A percentile compares a stretch with the other conserved stretches of the same genome.
phyloP scores from a whole-genome alignment of 2,329 filamentous ascomycete species.

The Fusarium begoniae region DNA sequence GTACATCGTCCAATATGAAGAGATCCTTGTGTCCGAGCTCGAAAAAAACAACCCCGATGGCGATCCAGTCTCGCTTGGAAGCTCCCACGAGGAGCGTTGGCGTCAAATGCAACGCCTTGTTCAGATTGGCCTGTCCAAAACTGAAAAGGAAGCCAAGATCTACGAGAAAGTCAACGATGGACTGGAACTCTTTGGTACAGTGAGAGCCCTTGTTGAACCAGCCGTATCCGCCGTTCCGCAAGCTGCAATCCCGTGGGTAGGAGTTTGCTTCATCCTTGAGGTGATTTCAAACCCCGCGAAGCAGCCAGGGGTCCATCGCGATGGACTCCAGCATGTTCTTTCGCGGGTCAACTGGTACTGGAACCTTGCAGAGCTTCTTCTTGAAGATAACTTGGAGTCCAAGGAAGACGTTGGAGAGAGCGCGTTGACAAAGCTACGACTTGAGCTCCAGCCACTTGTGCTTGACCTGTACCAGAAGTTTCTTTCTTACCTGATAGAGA shows the following conservation, averaged over 20 bases:
- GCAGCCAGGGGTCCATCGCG: too few relatives aligned
- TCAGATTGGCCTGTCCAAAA: not conserved
- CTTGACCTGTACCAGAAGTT: too few relatives aligned
- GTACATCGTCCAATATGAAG: not conserved
- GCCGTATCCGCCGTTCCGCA: not conserved
- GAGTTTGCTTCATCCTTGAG: not conserved
- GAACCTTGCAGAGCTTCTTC: too few relatives aligned
- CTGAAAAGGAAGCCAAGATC: not conserved
- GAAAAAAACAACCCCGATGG: not conserved
- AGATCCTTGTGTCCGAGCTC: not conserved
- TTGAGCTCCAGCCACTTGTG: too few relatives aligned
- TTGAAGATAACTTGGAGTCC: too few relatives aligned
- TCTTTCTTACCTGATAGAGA: too few relatives aligned
- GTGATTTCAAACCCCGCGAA: too few relatives aligned
- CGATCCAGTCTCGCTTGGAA: not conserved
- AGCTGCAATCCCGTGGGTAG: not conserved
- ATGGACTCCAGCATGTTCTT: too few relatives aligned
- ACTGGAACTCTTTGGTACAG: not conserved
- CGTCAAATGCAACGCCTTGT: not conserved
- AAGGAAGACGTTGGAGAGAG: too few relatives aligned
- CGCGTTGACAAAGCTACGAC: too few relatives aligned
- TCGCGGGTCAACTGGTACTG: too few relatives aligned
- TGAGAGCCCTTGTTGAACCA: not conserved
- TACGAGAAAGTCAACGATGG: not conserved
- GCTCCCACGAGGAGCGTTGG: not conserved